A percentile compares a stretch with the other conserved stretches of the same genome.
These are phyloP conservation scores for Fraxinus pennsylvanica DNA, from an alignment of 257 asterid genomes.

Conservation along the genomic window DNA sequence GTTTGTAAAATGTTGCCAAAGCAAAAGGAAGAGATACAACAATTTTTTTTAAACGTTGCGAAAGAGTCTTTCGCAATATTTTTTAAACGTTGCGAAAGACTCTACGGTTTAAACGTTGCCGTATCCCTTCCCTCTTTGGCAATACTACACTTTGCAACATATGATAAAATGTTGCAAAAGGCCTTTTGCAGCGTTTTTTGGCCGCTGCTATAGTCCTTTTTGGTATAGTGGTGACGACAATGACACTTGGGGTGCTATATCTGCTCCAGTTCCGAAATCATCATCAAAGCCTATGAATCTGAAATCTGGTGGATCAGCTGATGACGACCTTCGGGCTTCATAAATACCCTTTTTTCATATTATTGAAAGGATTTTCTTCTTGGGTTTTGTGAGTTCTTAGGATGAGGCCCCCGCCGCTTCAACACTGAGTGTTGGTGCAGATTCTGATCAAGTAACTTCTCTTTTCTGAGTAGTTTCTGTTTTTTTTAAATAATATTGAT, in stretches of 20 bases:
- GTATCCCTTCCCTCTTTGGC: no score
- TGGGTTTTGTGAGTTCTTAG: constrained; percentile 31
- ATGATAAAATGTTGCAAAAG: no score
- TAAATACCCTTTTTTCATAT: not conserved
- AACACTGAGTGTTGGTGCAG: constrained; percentile 41
- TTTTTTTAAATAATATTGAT: not conserved
- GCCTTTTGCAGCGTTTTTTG: no score
- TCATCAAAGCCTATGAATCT: constrained; percentile 46
- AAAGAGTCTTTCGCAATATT: no score
- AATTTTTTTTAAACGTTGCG: no score
- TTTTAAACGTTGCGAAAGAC: no score
- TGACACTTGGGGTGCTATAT: constrained; percentile 67
- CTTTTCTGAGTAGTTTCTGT: not conserved
- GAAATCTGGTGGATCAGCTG: constrained; percentile 50
- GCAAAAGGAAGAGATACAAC: no score
- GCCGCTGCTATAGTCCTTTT: no score
- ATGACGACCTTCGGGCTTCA: constrained; percentile 83
- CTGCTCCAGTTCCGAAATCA: constrained; percentile 64
- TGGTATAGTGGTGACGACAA: no score
- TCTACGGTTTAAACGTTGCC: no score
- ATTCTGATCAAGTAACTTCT: constrained; percentile 50
- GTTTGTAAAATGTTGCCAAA: no score
- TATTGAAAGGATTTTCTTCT: constrained; percentile 22
- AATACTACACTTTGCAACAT: no score
- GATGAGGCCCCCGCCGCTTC: constrained; percentile 46